phyloP scores from a whole-genome alignment of 2,329 filamentous ascomycete species.

The Whalleya microplaca region DNA sequence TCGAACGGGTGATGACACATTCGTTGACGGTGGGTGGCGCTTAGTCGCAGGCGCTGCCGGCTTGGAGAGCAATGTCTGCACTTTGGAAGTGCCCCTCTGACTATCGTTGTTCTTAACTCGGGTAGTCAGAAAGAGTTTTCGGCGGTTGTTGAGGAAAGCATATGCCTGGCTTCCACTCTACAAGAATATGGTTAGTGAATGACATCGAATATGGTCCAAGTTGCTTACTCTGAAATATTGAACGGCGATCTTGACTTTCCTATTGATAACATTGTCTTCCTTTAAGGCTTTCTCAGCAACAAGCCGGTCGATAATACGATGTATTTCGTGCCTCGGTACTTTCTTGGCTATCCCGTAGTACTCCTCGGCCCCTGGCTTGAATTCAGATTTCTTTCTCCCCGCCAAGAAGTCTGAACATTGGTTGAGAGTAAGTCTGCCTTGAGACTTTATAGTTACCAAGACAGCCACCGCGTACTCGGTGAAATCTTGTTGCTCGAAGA shows the following conservation, averaged over 20 bases:
- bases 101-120: constrained; percentile 41
- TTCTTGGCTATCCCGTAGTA: constrained; percentile 71
- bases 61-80: constrained; percentile 43
- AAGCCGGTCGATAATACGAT: constrained; percentile 81
- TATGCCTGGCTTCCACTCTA: constrained; percentile 47
- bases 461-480: constrained; percentile 74
- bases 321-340: constrained; percentile 75
- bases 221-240: constrained; percentile 70
- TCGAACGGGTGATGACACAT: constrained; percentile 58
- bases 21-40: constrained; percentile 44
- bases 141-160: constrained; percentile 48
- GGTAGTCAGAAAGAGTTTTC: constrained; percentile 48
- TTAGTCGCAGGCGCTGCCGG: constrained; percentile 37
- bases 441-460: constrained; percentile 67
- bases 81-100: constrained; percentile 37
- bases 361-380: constrained; percentile 52
- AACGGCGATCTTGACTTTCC: constrained; percentile 66
- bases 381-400: constrained; percentile 66
- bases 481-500: constrained; percentile 76
- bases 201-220: background rate
- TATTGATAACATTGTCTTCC: constrained; percentile 71
- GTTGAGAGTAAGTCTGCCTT: constrained; percentile 69
- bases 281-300: constrained; percentile 72
- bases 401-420: constrained; percentile 85
- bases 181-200: constrained; percentile 31